Evolutionary conservation across 495 filamentous ascomycete species (phyloP), one percentile per base, ranked within the genome.

Genomic region (Sporormia fimetaria): DNA sequence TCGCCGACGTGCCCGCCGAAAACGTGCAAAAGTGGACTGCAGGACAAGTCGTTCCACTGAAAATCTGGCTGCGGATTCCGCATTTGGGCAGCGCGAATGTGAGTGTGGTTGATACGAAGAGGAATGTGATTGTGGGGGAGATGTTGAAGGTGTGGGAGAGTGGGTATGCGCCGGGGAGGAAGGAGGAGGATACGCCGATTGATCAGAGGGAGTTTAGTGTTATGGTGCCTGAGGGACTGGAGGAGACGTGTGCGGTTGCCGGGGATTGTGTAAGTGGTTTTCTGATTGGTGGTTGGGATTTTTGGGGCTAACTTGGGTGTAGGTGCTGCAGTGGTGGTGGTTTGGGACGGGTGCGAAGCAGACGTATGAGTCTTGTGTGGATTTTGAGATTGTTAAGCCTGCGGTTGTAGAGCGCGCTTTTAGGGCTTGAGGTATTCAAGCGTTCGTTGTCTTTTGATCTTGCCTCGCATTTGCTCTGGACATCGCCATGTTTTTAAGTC

Each of bases 291-390:
- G 16, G 4, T 21, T 25, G 23, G 14, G 21, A 18, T 3, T 11
- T 27, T 14, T 1, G 35, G 11, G 29, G 15, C 27, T 42, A 35
- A 40, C 43, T 29, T 4, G 22, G 9, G 21, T 22, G 20, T 35
- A 52, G 49, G 50, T 53, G 16, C 28, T 53, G 9, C 50, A 53
- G 29, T 53, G 50, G 50, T 53, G 50, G 50, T 53, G 50, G 50
- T 44, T 34, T 32, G 50, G 50, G 1, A 44, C 40, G 6, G 35
- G 39, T 9, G 50, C 44, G 11, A 48, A 45, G 38, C 50, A 53
- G 35, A 53, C 50, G 3, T 53, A 53, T 35, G 50, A 48, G 33
- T 44, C 39, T 33, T 53, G 50, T 17, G 50, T 53, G 3, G 50
- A 48, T 22, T 53, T 53, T 21, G 42, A 10, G 39, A 49, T 48